Evolutionary conservation across 768 basidiomycete species (phyloP).

Genomic region (Pleurotus tuoliensis): DNA sequence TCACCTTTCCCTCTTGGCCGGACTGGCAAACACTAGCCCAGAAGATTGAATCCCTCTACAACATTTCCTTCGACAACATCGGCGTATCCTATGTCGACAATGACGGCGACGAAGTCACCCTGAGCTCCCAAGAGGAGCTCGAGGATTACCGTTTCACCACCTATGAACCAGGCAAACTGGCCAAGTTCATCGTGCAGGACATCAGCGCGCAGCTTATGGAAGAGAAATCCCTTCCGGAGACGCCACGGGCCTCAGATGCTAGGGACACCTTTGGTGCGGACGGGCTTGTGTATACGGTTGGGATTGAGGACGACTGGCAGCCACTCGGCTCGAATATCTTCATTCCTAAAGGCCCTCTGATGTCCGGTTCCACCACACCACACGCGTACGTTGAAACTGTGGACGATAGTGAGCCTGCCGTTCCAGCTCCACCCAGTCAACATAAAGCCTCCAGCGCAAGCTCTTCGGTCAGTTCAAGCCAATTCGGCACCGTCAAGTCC

Average conservation of each 20-base stretch:
- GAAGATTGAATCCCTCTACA: slow-evolving; percentile 48
- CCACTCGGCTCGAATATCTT: slow-evolving; percentile 25
- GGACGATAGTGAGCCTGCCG: slow-evolving; percentile 23
- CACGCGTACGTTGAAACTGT: slow-evolving; percentile 67
- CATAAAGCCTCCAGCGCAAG: slow-evolving; percentile 29
- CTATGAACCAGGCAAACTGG: slow-evolving; percentile 23
- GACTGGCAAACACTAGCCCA: slow-evolving; percentile 54
- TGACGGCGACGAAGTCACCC: slow-evolving; percentile 74
- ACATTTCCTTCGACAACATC: slow-evolving; percentile 53
- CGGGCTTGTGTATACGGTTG: slow-evolving; percentile 41
- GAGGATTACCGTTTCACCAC: slow-evolving; percentile 57
- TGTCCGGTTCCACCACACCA: slow-evolving; percentile 31
- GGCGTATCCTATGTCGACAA: slow-evolving; percentile 70
- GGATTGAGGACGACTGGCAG: slow-evolving; percentile 65
- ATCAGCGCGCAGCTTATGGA: slow-evolving; percentile 35
- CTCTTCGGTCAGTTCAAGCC: slow-evolving; percentile 9
- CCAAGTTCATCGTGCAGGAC: slow-evolving; percentile 67
- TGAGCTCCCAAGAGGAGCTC: slow-evolving; percentile 76
- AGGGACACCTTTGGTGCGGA: slow-evolving; percentile 61
- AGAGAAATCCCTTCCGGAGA: slow-evolving; percentile 26
- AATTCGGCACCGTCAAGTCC: slow-evolving; percentile 7
- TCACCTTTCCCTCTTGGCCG: slow-evolving; percentile 48
- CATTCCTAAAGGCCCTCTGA: slow-evolving; percentile 22
- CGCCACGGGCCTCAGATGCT: slow-evolving; percentile 25
- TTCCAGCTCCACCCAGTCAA: slow-evolving; percentile 20